Conservation (phyloP, 2,329 filamentous ascomycete genomes). For the Paracoccidioides lutzii region DNA sequence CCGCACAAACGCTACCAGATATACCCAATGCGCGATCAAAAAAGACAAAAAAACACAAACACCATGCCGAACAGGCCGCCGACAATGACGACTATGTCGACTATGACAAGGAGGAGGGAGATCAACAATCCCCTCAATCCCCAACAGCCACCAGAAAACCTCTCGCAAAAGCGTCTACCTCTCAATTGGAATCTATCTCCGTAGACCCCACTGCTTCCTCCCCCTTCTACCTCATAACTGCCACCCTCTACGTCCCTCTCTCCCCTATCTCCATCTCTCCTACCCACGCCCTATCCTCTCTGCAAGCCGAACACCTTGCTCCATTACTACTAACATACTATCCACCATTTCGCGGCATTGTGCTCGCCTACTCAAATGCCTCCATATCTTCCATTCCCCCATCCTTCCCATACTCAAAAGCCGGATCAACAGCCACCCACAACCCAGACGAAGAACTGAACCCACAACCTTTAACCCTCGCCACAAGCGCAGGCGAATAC, state of each 20-base stretch:
- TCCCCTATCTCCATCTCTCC: constrained; percentile 43
- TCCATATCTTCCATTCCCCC: constrained; percentile 27
- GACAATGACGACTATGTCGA: background rate
- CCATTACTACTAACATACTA: constrained; percentile 53
- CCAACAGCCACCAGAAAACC: constrained; percentile 22
- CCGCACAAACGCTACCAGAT: background rate
- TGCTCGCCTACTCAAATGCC: constrained; percentile 41
- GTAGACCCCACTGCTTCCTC: constrained; percentile 28
- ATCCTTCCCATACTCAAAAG: constrained; percentile 21
- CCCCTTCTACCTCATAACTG: constrained; percentile 66
- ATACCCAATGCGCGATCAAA: background rate
- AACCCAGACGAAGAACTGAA: constrained; percentile 16
- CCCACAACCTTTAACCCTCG: constrained; percentile 29
- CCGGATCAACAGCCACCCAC: constrained; percentile 16
- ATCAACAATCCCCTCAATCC: constrained; percentile 24
- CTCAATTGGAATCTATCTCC: constrained; percentile 5
- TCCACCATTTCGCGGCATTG: constrained; percentile 44
- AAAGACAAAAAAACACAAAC: constrained; percentile 8
- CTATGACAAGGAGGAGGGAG: constrained; percentile 7
- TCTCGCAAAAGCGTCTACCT: constrained; percentile 24
- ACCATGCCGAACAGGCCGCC: constrained; percentile 2
- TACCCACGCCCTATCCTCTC: constrained; percentile 41
- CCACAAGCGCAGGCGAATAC: constrained; percentile 58
- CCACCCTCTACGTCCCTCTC: constrained; percentile 57
- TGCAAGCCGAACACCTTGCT: constrained; percentile 49